phyloP scores from a whole-genome alignment of 768 basidiomycete species.

The Lepiota brunneoincarnata region DNA sequence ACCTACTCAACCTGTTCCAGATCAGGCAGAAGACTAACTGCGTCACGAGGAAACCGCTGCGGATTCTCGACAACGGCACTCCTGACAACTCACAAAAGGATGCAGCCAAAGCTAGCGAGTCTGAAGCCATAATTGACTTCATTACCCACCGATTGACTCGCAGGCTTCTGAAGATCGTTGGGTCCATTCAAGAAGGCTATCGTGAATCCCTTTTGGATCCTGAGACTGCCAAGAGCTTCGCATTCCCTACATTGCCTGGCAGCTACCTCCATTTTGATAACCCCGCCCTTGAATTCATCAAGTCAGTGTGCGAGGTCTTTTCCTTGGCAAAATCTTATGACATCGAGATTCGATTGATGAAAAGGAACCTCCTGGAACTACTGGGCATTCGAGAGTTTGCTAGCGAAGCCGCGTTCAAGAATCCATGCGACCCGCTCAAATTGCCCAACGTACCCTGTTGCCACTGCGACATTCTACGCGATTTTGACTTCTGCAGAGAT shows the following conservation, averaged over 20 bases:
- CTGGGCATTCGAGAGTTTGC: slow-evolving; percentile 87
- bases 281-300: slow-evolving; percentile 86
- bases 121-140: slow-evolving; percentile 68
- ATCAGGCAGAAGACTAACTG: slow-evolving; percentile 64
- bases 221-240: slow-evolving; percentile 52
- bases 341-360: slow-evolving; percentile 85
- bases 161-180: slow-evolving; percentile 69
- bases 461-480: slow-evolving; percentile 79
- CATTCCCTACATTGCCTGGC: slow-evolving; percentile 87
- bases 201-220: slow-evolving; percentile 58
- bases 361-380: slow-evolving; percentile 86
- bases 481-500: slow-evolving; percentile 96
- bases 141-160: slow-evolving; percentile 80
- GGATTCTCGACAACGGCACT: slow-evolving; percentile 59
- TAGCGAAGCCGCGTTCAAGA: slow-evolving; percentile 79
- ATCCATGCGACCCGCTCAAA: slow-evolving; percentile 88
- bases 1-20: slow-evolving; percentile 82
- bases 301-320: slow-evolving; percentile 82
- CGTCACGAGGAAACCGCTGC: slow-evolving; percentile 64
- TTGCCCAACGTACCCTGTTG: slow-evolving; percentile 85
- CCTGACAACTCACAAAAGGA: slow-evolving; percentile 68
- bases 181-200: slow-evolving; percentile 57
- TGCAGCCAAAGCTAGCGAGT: slow-evolving; percentile 63
- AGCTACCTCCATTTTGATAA: slow-evolving; percentile 77
- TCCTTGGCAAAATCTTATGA: slow-evolving; percentile 75